phyloP scores from a whole-genome alignment of 257 asterid genomes.

The Verbascum thapsus region DNA sequence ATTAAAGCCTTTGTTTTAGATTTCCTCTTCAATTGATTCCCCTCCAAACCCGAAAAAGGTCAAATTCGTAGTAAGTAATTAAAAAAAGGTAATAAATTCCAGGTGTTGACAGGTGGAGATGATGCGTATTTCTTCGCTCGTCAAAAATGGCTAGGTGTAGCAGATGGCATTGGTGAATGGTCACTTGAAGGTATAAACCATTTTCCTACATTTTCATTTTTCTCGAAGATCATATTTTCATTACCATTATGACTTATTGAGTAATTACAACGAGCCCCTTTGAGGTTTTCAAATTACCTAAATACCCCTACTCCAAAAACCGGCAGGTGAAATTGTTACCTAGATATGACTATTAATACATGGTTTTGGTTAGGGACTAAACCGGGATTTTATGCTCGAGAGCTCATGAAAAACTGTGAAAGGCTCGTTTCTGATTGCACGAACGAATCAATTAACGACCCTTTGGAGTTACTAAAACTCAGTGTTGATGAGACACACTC shows the following conservation, averaged over 20 bases:
- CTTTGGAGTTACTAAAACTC: slow-evolving; percentile 57
- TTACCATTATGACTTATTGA: neutral
- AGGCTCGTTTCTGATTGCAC: slow-evolving; percentile 43
- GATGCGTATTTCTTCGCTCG: slow-evolving; percentile 78
- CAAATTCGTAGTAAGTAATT: slow-evolving; percentile 45
- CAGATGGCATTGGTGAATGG: slow-evolving; percentile 90
- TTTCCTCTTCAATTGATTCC: slow-evolving; percentile 4
- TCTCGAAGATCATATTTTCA: slow-evolving; percentile 4
- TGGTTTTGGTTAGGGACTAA: slow-evolving; percentile 48
- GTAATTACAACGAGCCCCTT: too few relatives aligned
- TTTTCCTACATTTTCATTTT: slow-evolving; percentile 1
- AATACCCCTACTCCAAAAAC: too few relatives aligned
- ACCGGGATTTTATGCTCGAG: slow-evolving; percentile 74
- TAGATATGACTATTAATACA: slow-evolving; percentile 6
- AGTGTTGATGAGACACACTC: slow-evolving; percentile 52
- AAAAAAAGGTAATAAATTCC: slow-evolving; percentile 61
- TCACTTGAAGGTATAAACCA: slow-evolving; percentile 68
- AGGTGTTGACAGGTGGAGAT: slow-evolving; percentile 97
- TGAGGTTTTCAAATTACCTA: too few relatives aligned
- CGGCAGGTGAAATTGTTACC: too few relatives aligned
- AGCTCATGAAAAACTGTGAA: slow-evolving; percentile 61
- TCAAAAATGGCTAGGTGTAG: slow-evolving; percentile 84
- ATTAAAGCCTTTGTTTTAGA: slow-evolving; percentile 10
- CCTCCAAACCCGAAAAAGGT: neutral
- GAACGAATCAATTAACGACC: slow-evolving; percentile 36